Evolutionary conservation across 2,329 filamentous ascomycete species (phyloP).

Genomic region (Clonostachys sp.): DNA sequence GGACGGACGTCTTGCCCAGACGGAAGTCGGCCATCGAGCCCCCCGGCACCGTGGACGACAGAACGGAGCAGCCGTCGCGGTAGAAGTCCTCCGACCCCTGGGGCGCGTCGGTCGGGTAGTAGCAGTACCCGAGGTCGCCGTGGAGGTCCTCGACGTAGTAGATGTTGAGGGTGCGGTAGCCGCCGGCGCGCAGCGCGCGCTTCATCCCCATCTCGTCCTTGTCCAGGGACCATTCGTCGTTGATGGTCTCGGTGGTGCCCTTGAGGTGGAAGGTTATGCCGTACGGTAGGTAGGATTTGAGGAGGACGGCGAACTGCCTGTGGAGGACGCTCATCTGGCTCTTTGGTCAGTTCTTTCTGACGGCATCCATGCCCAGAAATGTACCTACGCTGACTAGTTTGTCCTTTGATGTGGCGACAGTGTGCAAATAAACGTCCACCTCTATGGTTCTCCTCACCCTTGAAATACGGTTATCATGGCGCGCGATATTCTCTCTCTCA

Average conservation of each 20-base stretch:
- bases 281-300: conserved; percentile 11
- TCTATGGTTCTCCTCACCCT: conserved; percentile 7
- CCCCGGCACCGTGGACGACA: conserved; percentile 27
- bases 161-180: conserved; percentile 36
- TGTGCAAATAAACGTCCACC: conserved; percentile 7
- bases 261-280: conserved; percentile 14
- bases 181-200: conserved; percentile 33
- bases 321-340: conserved; percentile 7
- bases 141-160: conserved; percentile 30
- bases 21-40: conserved; percentile 14
- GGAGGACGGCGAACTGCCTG: conserved; percentile 16
- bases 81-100: conserved; percentile 23
- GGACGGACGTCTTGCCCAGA: conserved; percentile 23
- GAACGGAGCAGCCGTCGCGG: conserved; percentile 31
- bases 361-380: neutral
- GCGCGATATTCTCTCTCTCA: neutral
- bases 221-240: conserved; percentile 15
- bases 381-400: neutral
- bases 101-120: conserved; percentile 31
- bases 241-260: conserved; percentile 20
- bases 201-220: conserved; percentile 34
- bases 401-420: conserved; percentile 1
- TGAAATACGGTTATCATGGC: conserved; percentile 3
- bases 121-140: conserved; percentile 37
- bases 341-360: neutral